These are phyloP conservation scores for Geotrichum reessii DNA, from an alignment of 1,139 yeast genomes.

Conservation along the genomic window DNA sequence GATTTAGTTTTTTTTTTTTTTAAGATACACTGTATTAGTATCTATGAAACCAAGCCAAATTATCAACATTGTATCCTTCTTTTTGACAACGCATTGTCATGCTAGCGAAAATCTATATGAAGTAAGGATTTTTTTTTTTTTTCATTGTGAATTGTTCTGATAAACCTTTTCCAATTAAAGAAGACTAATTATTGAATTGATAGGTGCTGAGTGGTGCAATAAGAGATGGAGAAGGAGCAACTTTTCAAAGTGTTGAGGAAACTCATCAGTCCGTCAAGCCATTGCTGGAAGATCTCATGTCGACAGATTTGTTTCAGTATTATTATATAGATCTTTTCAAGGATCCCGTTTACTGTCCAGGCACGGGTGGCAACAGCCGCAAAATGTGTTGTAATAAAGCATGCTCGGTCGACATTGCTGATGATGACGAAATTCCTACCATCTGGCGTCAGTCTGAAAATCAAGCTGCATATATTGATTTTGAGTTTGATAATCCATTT, in stretches of 20 bases:
- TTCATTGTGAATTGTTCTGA: background rate
- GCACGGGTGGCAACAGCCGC: slow-evolving; percentile 40
- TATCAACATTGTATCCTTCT: background rate
- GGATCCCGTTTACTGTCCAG: slow-evolving; percentile 34
- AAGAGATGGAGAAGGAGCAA: background rate
- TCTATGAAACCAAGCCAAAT: background rate
- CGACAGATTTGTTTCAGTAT: slow-evolving; percentile 53
- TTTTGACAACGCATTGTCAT: background rate
- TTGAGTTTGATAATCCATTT: background rate
- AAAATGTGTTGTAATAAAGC: slow-evolving; percentile 79
- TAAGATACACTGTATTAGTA: background rate
- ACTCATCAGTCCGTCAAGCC: slow-evolving; percentile 24
- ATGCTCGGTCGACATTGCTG: slow-evolving; percentile 80
- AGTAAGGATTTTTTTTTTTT: background rate
- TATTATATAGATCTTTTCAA: slow-evolving; percentile 78
- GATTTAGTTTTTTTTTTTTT: background rate
- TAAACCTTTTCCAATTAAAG: background rate
- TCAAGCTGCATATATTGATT: background rate
- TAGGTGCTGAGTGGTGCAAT: slow-evolving; percentile 1
- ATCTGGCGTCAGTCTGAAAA: background rate
- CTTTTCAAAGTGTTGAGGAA: background rate
- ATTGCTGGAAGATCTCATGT: slow-evolving; percentile 48
- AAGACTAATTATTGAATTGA: slow-evolving; percentile 11
- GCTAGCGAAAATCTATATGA: background rate
- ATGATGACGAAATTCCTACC: slow-evolving; percentile 36